Percentiles rank a stretch among this genome's conserved stretches.
Evolutionary conservation across 768 basidiomycete species (phyloP).

Genomic region (Coprinopsis marcescibilis): DNA sequence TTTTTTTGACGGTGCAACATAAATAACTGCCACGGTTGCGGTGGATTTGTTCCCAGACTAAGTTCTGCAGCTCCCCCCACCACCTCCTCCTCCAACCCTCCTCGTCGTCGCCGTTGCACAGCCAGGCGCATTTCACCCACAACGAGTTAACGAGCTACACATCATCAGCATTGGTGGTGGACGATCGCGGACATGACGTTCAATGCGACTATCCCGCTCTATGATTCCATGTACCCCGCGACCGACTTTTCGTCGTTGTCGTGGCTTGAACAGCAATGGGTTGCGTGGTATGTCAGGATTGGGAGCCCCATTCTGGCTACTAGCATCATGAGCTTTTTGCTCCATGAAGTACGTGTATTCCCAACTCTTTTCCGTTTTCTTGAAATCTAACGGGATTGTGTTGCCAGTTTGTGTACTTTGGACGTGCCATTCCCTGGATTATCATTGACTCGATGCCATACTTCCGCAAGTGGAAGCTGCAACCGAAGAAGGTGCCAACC

Average conservation of each 20-base stretch:
- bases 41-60: too few species aligned
- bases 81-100: too few species aligned
- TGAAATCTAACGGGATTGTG: background rate
- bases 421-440: slow-evolving; percentile 91
- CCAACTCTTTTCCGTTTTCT: background rate
- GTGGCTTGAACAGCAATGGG: slow-evolving; percentile 80
- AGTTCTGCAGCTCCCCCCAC: too few species aligned
- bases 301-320: slow-evolving; percentile 91
- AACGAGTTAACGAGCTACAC: too few species aligned
- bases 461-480: slow-evolving; percentile 92
- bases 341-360: slow-evolving; percentile 76
- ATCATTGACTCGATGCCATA: slow-evolving; percentile 93
- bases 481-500: slow-evolving; percentile 79
- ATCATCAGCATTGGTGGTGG: too few species aligned
- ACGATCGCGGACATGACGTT: too few species aligned
- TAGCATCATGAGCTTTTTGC: slow-evolving; percentile 83
- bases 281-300: slow-evolving; percentile 77
- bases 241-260: slow-evolving; percentile 56
- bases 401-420: slow-evolving; percentile 88
- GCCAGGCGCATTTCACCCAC: too few species aligned
- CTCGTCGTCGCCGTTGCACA: too few species aligned
- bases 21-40: too few species aligned
- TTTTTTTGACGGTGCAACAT: slow-evolving; percentile 3
- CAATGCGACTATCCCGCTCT: slow-evolving; percentile 7
- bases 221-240: slow-evolving; percentile 35